Evolutionary conservation across 805 yeast genomes (phyloP), one percentile per base, ranked within the genome.

Genomic region (Saturnispora silvae): DNA sequence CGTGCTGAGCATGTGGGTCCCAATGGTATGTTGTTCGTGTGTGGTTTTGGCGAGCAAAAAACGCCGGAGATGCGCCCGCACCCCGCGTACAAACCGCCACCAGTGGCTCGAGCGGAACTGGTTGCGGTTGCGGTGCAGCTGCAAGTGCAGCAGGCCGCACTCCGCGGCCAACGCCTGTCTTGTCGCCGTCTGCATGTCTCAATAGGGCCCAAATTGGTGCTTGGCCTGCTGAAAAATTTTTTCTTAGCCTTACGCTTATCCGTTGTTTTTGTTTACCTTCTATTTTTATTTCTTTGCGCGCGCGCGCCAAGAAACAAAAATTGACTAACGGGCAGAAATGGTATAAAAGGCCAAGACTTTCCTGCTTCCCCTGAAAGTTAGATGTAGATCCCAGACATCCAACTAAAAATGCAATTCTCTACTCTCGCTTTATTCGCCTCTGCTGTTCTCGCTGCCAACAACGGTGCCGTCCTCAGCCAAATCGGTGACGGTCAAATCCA

Each of bases 31-130:
- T n/a, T n/a, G n/a, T n/a, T n/a, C n/a, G n/a, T n/a, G n/a, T n/a
- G n/a, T n/a, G n/a, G n/a, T n/a, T 28, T 14, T 11, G 6, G 31
- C 29, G 19, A 15, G 16, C 16, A 17, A 35, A 24, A 13, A 29
- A 7, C 14, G 16, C 22, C 32, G 22, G 8, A 29, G 6, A 7
- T 6, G 4, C 4, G 23, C 8, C 11, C 19, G 32, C 5, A 29
- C 7, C 4, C n/a, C 9, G 4, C 23, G 7, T 8, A 29, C 4
- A 5, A 5, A 13, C 4, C 14, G 32, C 89, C 95, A 86, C 95
- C 96, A 86, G 7, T 52, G 50, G 22, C 83, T 69, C 6, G 67
- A 68, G 3, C 77, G 61, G 50, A 84, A 95, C 53, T 86, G 96
- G 53, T 83, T 83, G 36, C 67, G 64, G 56, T 77, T 80, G 44